Evolutionary conservation across 2,329 filamentous ascomycete species (phyloP), one percentile per base, ranked within the genome.

Genomic region (Ceratocystis colombiana): DNA sequence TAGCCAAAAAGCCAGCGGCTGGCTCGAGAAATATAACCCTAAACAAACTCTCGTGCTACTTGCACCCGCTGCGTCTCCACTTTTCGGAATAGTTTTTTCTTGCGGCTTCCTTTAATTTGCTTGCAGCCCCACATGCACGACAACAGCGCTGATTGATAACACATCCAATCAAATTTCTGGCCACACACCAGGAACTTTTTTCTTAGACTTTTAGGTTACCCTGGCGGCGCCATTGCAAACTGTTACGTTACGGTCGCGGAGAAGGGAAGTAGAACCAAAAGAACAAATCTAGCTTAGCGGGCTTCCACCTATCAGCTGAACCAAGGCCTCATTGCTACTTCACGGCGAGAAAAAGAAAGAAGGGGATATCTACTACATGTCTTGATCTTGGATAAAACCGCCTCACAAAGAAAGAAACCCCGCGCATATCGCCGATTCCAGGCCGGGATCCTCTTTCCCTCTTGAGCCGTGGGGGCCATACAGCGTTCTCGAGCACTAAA

Each of bases 61-160:
- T 57, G 20, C 25, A 30, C 6, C 20, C 17, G 53, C 25, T 4
- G 8, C 8, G 53, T 22, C 22, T 15, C 53, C 53, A 57, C 53
- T 57, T 30, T 57, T 57, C 5, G 1, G 1, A 2, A 1, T 28
- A 6, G 53, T 3, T 22, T 57, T 57, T 57, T 30, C n/a, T 33
- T 0, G 76, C 76, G 0, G 76, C 75, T 67, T 57, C 17, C 25
- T 22, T 10, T 76, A 76, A 0, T 75, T 75, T 67, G 78, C 79
- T 3, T 75, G 22, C 53, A 33, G 53, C 65, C 28, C 61, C 15
- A 37, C 41, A 57, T 25, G 12, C 30, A 64, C 20, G 57, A 20
- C 48, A 65, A 37, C 10, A n/a, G 6, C 33, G n/a, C 63, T 37
- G 25, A 67, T 67, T 62, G 62, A 62, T 48, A 67, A 62, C 62